These are phyloP conservation scores for Trametes pubescens DNA, from an alignment of 1,284 basidiomycete species.

Conservation along the genomic window DNA sequence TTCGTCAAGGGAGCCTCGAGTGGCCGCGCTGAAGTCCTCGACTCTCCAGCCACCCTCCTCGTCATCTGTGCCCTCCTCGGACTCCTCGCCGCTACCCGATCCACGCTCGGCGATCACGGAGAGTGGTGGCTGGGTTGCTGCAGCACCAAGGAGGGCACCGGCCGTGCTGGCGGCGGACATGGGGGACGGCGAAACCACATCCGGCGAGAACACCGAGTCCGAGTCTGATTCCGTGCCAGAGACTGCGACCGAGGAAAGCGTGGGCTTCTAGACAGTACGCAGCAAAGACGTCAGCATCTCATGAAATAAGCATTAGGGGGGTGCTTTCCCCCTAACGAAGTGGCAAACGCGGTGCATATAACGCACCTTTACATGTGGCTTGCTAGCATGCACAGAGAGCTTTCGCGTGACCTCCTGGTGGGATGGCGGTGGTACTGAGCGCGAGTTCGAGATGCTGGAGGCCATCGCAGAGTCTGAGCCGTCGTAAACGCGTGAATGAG, in stretches of 20 bases:
- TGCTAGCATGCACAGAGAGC: constrained; percentile 76
- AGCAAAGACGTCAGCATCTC: constrained; percentile 15
- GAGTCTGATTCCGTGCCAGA: constrained; percentile 90
- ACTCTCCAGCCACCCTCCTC: constrained; percentile 70
- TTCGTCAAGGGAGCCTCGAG: constrained; percentile 65
- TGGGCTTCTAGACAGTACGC: constrained; percentile 34
- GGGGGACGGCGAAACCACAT: constrained; percentile 51
- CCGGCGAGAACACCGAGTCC: constrained; percentile 72
- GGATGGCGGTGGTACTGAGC: constrained; percentile 77
- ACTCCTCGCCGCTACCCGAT: constrained; percentile 75
- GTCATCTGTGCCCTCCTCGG: constrained; percentile 71
- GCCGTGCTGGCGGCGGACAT: constrained; percentile 30
- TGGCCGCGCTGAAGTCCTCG: constrained; percentile 45
- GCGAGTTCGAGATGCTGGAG: constrained; percentile 39
- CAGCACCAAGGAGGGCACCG: constrained; percentile 31
- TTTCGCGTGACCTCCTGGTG: constrained; percentile 89
- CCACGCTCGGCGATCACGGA: constrained; percentile 79
- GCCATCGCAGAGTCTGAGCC: constrained; percentile 56
- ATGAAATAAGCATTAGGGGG: constrained; percentile 3
- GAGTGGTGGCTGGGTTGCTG: constrained; percentile 57
- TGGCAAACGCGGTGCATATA: constrained; percentile 21
- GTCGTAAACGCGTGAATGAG: constrained; percentile 32
- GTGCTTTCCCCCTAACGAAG: constrained; percentile 15
- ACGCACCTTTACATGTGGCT: constrained; percentile 47
- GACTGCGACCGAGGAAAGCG: constrained; percentile 50